Evolutionary conservation across 805 yeast genomes (phyloP).

Genomic region (Metschnikowia cubensis): DNA sequence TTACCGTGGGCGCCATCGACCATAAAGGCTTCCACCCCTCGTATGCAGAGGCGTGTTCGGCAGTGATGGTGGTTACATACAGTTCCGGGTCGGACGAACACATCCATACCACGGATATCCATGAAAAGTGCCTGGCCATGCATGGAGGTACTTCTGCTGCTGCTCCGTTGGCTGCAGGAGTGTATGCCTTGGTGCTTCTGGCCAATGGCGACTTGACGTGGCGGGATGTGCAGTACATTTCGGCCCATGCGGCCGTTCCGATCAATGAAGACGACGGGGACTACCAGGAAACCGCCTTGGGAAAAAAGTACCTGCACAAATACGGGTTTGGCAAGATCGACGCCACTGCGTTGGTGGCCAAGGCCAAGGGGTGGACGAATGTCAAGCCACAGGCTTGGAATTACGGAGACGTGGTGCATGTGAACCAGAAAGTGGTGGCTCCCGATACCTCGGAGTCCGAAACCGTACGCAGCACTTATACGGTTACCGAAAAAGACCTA

Average conservation of each 20-base stretch:
- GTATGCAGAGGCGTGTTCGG: slow-evolving; percentile 90
- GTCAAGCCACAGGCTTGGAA: slow-evolving; percentile 93
- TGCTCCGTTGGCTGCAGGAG: slow-evolving; percentile 97
- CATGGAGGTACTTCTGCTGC: slow-evolving; percentile 99
- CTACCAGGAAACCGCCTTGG: slow-evolving; percentile 70
- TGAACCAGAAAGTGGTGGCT: slow-evolving; percentile 21
- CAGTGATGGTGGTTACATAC: slow-evolving; percentile 90
- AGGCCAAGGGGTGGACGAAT: slow-evolving; percentile 71
- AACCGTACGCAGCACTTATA: slow-evolving; percentile 27
- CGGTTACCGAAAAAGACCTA: slow-evolving; percentile 48
- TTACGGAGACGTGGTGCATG: slow-evolving; percentile 43
- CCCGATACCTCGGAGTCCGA: slow-evolving; percentile 13
- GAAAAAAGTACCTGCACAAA: slow-evolving; percentile 70
- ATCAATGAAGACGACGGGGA: slow-evolving; percentile 64
- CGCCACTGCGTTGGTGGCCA: slow-evolving; percentile 66
- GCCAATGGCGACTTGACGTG: slow-evolving; percentile 87
- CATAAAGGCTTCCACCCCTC: slow-evolving; percentile 81
- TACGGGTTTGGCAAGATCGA: slow-evolving; percentile 94
- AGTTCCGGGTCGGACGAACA: slow-evolving; percentile 87
- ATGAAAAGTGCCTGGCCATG: slow-evolving; percentile 58
- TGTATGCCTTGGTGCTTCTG: slow-evolving; percentile 75
- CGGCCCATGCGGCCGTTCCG: slow-evolving; percentile 66
- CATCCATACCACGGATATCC: slow-evolving; percentile 83
- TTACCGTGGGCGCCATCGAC: slow-evolving; percentile 93
- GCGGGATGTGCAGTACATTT: slow-evolving; percentile 90